Evolutionary conservation across 129 eudicot genomes (phyloP).

Genomic region (Flaveria brownii): DNA sequence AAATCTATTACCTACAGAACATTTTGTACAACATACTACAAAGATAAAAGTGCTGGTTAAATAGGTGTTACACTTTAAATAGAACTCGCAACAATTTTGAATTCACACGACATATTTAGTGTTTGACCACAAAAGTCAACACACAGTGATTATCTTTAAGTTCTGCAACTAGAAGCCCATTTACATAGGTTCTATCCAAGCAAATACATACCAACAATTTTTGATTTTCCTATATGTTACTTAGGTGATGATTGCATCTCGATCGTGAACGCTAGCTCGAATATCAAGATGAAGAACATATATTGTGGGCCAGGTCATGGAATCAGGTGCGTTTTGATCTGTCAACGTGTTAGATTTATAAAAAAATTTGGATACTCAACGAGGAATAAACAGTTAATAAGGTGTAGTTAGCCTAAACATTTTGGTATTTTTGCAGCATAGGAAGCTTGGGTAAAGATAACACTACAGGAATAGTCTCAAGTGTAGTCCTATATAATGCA

Average conservation of each 20-base stretch:
- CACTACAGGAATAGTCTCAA: conserved; percentile 69
- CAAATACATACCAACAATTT: background rate
- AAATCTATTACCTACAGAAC: background rate
- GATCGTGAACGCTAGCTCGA: conserved; percentile 81
- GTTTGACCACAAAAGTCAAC: conserved; percentile 25
- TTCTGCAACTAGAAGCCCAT: conserved; percentile 2
- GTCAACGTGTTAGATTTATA: background rate
- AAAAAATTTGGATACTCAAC: too few species aligned
- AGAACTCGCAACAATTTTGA: background rate
- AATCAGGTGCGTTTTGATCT: conserved; percentile 60
- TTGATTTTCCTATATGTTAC: conserved; percentile 16
- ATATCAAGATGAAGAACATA: conserved; percentile 85
- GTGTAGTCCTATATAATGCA: conserved; percentile 68
- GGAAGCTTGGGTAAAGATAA: conserved; percentile 96
- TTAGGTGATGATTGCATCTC: conserved; percentile 95
- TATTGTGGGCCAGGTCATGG: conserved; percentile 98
- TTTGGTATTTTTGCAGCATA: conserved; percentile 54
- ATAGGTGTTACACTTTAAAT: background rate
- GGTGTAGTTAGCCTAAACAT: background rate
- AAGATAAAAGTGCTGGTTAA: background rate
- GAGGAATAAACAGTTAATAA: background rate
- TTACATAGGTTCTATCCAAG: background rate
- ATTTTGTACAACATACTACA: background rate
- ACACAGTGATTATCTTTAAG: background rate
- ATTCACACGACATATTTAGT: background rate